phyloP scores from a whole-genome alignment of 2,329 filamentous ascomycete species.

The Sphaceloma murrayae region DNA sequence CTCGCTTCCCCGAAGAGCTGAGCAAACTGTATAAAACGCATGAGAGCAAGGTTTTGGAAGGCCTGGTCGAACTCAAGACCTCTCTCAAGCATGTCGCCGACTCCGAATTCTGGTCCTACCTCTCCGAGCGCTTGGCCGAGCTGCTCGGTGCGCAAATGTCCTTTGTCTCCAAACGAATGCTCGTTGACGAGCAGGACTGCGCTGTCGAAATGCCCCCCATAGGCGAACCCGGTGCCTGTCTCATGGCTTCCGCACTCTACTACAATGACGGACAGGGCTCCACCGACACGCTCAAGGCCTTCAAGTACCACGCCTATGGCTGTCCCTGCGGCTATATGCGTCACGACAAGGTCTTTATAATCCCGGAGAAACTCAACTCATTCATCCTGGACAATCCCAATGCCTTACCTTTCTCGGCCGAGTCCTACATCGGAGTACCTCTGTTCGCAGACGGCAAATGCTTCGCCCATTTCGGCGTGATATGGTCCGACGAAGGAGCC shows the following conservation, averaged over 20 bases:
- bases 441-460: constrained; percentile 56
- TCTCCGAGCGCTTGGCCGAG: constrained; percentile 55
- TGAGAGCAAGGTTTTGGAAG: constrained; percentile 53
- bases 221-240: constrained; percentile 51
- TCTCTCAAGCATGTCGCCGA: constrained; percentile 44
- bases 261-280: constrained; percentile 50
- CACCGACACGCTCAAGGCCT: constrained; percentile 47
- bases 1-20: constrained; percentile 34
- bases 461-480: constrained; percentile 60
- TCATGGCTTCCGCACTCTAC: constrained; percentile 58
- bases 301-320: constrained; percentile 55
- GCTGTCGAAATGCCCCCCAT: constrained; percentile 53
- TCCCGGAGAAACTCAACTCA: constrained; percentile 50
- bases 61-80: constrained; percentile 50
- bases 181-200: constrained; percentile 48
- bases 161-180: constrained; percentile 57
- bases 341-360: constrained; percentile 60
- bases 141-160: constrained; percentile 57
- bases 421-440: constrained; percentile 58
- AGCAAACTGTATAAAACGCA: constrained; percentile 28
- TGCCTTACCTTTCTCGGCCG: constrained; percentile 49
- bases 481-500: constrained; percentile 58
- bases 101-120: constrained; percentile 53
- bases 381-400: constrained; percentile 54
- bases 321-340: constrained; percentile 61